Conservation (phyloP, 1,284 basidiomycete species). For the Marasmius oreades region DNA sequence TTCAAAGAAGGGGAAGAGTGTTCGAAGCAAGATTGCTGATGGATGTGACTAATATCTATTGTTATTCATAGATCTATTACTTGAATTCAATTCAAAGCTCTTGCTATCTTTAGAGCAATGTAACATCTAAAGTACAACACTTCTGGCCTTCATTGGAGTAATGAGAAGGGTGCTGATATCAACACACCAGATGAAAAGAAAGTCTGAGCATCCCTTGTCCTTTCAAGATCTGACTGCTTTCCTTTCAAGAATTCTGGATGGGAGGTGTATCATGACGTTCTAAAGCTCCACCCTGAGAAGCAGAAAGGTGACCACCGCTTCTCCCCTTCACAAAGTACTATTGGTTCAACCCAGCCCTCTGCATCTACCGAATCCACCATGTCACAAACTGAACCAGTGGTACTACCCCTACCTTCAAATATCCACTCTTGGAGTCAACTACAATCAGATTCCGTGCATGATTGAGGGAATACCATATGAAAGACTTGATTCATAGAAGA, state of each 20-base stretch:
- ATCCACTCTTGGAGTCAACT: too few species aligned
- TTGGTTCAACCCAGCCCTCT: neutral
- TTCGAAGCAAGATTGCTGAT: too few species aligned
- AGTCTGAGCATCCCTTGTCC: neutral
- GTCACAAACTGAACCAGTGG: too few species aligned
- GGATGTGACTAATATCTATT: too few species aligned
- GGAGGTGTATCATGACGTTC: slow-evolving; percentile 1
- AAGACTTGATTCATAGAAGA: too few species aligned
- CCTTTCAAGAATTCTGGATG: slow-evolving; percentile 6
- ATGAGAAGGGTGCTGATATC: slow-evolving; percentile 2
- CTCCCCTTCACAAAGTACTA: neutral
- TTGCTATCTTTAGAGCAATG: neutral
- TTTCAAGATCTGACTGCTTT: neutral
- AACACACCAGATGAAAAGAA: neutral
- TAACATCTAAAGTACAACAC: neutral
- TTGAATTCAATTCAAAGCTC: too few species aligned
- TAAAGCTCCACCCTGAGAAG: slow-evolving; percentile 2
- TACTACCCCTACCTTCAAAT: too few species aligned
- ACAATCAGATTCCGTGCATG: too few species aligned
- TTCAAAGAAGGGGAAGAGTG: too few species aligned
- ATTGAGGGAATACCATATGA: too few species aligned
- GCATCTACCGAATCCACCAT: too few species aligned
- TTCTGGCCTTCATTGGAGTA: slow-evolving; percentile 4
- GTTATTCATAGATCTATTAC: too few species aligned
- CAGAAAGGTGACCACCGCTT: slow-evolving; percentile 2